Conservation (phyloP, 208 protist species). For the Polymyxa betae region DNA sequence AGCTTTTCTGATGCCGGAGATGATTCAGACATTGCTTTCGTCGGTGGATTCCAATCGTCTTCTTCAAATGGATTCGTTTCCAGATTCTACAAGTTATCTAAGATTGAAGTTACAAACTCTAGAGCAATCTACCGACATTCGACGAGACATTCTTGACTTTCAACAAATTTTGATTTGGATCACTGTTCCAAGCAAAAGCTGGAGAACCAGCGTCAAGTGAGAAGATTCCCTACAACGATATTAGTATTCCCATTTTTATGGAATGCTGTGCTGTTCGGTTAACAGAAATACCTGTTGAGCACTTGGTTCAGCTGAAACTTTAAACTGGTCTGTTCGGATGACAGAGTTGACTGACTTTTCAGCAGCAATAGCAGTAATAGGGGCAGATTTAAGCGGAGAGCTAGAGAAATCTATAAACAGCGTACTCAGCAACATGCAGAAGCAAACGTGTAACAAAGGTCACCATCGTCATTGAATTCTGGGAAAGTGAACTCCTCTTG, state of each 20-base stretch:
- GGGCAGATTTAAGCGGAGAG: no score
- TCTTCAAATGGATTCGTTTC: slow-evolving; percentile 37
- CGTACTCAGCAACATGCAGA: no score
- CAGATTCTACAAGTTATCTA: neutral
- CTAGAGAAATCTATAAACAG: no score
- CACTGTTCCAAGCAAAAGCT: neutral
- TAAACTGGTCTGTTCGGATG: no score
- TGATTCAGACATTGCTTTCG: neutral
- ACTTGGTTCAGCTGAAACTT: no score
- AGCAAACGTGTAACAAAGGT: neutral
- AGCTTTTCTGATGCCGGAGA: neutral
- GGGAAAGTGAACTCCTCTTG: slow-evolving; percentile 29
- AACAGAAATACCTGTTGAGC: no score
- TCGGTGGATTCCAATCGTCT: neutral
- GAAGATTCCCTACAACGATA: no score
- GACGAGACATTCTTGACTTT: neutral
- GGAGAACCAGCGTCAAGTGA: no score
- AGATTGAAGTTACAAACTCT: neutral
- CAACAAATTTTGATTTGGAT: neutral
- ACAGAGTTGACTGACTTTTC: no score
- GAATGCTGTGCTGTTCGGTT: no score
- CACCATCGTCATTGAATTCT: neutral
- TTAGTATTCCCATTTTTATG: no score
- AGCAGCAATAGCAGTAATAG: no score
- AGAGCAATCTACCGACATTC: neutral